These are phyloP conservation scores for Trypanosoma scelopori DNA, from an alignment of 208 protist species.

Conservation along the genomic window DNA sequence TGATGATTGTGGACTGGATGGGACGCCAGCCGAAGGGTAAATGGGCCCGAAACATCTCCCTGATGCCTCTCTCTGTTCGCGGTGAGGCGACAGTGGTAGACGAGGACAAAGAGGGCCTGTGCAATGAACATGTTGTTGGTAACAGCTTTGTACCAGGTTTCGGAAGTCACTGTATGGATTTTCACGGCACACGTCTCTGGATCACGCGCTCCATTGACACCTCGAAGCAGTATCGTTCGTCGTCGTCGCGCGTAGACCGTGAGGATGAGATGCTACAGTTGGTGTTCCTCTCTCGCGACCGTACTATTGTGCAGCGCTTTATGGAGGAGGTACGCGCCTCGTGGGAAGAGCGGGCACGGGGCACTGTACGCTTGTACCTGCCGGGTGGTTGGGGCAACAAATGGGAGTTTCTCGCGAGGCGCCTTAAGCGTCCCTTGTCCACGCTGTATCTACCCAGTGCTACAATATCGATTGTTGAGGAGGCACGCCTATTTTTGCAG, in stretches of 20 bases:
- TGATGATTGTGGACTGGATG: constrained; percentile 92
- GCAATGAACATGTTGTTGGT: constrained; percentile 12
- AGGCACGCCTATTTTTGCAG: constrained; percentile 82
- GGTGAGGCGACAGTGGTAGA: constrained; percentile 25
- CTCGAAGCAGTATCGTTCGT: constrained; percentile 51
- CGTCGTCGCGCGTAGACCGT: constrained; percentile 41
- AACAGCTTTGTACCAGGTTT: constrained; percentile 77
- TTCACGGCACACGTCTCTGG: constrained; percentile 59
- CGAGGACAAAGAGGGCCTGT: constrained; percentile 9
- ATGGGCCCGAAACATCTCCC: constrained; percentile 59
- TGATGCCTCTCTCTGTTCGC: constrained; percentile 65
- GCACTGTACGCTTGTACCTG: constrained; percentile 70
- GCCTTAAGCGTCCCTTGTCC: constrained; percentile 55
- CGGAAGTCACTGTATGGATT: constrained; percentile 74
- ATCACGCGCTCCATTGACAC: constrained; percentile 68
- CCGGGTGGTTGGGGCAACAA: constrained; percentile 48
- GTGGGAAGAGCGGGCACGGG: constrained; percentile 48
- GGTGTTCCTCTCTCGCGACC: constrained; percentile 64
- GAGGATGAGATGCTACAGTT: constrained; percentile 78
- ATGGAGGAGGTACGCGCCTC: constrained; percentile 53
- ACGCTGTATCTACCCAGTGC: constrained; percentile 69
- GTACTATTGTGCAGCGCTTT: constrained; percentile 57
- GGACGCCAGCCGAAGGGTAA: constrained; percentile 61
- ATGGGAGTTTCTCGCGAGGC: constrained; percentile 73
- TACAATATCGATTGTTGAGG: constrained; percentile 60